Percentiles rank a stretch among this genome's conserved stretches.
Conservation (phyloP, 75 land plant genomes). For the Selaginella tamariscina region DNA sequence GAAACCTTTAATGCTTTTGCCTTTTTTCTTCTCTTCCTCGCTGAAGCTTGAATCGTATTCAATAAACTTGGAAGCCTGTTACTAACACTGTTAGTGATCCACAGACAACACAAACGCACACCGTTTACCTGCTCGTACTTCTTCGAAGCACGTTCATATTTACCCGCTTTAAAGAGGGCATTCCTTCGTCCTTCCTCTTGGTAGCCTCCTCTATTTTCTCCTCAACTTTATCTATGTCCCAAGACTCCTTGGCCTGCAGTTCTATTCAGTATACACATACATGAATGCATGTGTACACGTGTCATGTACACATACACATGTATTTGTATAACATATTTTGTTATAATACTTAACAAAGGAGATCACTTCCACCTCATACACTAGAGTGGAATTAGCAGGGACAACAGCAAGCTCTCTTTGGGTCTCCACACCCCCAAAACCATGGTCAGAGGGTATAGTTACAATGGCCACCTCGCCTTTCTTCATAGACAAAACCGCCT, state of each 20-base stretch:
- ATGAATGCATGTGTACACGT: too few species aligned
- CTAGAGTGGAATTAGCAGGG: slow-evolving; percentile 8
- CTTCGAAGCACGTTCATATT: background rate
- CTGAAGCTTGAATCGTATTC: slow-evolving; percentile 41
- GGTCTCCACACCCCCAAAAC: slow-evolving; percentile 4
- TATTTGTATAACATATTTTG: too few species aligned
- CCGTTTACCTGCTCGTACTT: background rate
- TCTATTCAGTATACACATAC: too few species aligned
- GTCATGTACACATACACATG: too few species aligned
- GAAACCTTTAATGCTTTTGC: slow-evolving; percentile 44
- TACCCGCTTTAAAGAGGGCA: background rate
- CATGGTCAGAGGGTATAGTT: slow-evolving; percentile 2
- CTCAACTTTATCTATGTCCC: background rate
- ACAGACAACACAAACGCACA: background rate
- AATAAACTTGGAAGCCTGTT: slow-evolving; percentile 49
- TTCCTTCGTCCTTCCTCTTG: slow-evolving; percentile 6
- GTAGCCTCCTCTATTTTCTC: background rate
- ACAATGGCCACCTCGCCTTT: slow-evolving; percentile 5
- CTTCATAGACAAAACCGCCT: slow-evolving; percentile 5
- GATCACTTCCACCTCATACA: slow-evolving; percentile 9
- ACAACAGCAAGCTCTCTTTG: slow-evolving; percentile 5
- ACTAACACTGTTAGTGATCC: background rate
- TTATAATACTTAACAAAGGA: slow-evolving; percentile 9
- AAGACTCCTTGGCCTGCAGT: slow-evolving; percentile 7
- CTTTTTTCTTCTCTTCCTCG: slow-evolving; percentile 51